These are phyloP conservation scores for Talaromyces adpressus DNA, from an alignment of 495 filamentous ascomycete genomes.

Conservation along the genomic window DNA sequence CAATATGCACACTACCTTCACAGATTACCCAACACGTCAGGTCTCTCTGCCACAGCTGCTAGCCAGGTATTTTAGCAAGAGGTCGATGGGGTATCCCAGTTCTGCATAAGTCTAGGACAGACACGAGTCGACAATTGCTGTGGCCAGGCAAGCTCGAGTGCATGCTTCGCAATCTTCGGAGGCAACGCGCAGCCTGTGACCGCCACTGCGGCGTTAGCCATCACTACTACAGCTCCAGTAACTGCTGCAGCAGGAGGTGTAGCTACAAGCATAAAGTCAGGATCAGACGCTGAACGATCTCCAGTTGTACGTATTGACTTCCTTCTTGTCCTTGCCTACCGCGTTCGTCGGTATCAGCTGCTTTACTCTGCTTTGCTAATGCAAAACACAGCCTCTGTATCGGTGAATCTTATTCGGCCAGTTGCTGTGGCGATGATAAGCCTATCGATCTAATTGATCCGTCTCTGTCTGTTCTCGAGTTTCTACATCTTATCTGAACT, in stretches of 20 bases:
- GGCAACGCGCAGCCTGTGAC: background rate
- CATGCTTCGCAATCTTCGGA: background rate
- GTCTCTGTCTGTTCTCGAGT: background rate
- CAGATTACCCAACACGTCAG: background rate
- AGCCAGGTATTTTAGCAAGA: slow-evolving; percentile 1
- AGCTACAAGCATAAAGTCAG: slow-evolving; percentile 1
- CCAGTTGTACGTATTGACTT: background rate
- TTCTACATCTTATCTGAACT: background rate
- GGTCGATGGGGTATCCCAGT: slow-evolving; percentile 3
- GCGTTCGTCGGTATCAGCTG: background rate
- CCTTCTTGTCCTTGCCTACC: background rate
- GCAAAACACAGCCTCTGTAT: background rate
- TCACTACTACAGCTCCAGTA: background rate
- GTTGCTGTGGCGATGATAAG: background rate
- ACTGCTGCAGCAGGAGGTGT: background rate
- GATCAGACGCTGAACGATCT: background rate
- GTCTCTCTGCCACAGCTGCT: background rate
- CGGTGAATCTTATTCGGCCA: background rate
- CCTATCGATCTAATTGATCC: background rate
- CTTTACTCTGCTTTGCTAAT: background rate
- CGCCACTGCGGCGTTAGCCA: background rate
- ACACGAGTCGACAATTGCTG: slow-evolving; percentile 4
- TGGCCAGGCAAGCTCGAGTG: slow-evolving; percentile 1
- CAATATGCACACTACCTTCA: slow-evolving; percentile 8
- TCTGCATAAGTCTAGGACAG: slow-evolving; percentile 4